Evolutionary conservation across 2,329 filamentous ascomycete species (phyloP).

Genomic region (Aspergillus candidus): DNA sequence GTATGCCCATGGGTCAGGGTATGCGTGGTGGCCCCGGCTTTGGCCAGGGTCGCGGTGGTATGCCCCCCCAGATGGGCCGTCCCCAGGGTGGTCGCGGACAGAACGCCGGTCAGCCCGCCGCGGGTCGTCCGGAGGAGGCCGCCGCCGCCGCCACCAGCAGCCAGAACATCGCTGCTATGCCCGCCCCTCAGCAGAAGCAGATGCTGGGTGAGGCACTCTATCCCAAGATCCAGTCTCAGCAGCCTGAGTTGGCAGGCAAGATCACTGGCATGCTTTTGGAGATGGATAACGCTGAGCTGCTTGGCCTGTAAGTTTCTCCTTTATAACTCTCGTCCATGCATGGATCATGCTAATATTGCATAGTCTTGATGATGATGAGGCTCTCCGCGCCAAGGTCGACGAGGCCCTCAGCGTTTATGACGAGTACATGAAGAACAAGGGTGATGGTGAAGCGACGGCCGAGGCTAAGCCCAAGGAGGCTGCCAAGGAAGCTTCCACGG

Average conservation of each 20-base stretch:
- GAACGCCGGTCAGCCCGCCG: slow-evolving; percentile 30
- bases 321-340: neutral
- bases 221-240: slow-evolving; percentile 93
- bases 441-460: slow-evolving; percentile 33
- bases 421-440: slow-evolving; percentile 92
- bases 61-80: slow-evolving; percentile 37
- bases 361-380: slow-evolving; percentile 82
- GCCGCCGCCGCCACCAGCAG: slow-evolving; percentile 43
- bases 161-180: slow-evolving; percentile 45
- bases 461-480: slow-evolving; percentile 44
- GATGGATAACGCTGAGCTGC: slow-evolving; percentile 94
- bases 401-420: slow-evolving; percentile 97
- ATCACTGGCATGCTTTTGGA: slow-evolving; percentile 99
- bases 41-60: slow-evolving; percentile 40
- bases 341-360: slow-evolving; percentile 9
- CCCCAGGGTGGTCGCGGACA: slow-evolving; percentile 40
- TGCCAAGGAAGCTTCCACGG: slow-evolving; percentile 37
- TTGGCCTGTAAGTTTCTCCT: slow-evolving; percentile 74
- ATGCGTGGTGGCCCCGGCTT: slow-evolving; percentile 45
- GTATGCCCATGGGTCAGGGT: slow-evolving; percentile 61
- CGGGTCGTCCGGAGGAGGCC: slow-evolving; percentile 37
- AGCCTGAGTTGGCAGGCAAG: slow-evolving; percentile 95
- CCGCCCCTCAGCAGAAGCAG: slow-evolving; percentile 88
- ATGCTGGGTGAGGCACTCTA: slow-evolving; percentile 96
- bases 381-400: slow-evolving; percentile 91